Evolutionary conservation across 2,329 filamentous ascomycete genomes (phyloP), one percentile per base, ranked within the genome.

Genomic region (Diaporthe humulicola): DNA sequence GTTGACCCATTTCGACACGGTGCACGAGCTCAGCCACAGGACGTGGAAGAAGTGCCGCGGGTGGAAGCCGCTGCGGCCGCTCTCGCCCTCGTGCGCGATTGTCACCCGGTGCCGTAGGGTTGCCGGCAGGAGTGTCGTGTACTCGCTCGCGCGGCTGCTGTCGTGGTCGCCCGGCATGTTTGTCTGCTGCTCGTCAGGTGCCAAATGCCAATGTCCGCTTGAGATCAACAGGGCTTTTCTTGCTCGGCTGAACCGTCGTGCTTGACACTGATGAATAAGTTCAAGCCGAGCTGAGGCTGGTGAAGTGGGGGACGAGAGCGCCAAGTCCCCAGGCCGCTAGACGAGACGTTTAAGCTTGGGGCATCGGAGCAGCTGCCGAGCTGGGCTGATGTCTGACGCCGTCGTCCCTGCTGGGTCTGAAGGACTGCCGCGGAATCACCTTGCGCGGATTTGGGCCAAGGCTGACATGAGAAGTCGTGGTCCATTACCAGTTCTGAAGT

Each of bases 1-100:
- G 80, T 95, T 95, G 79, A 93, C 91, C 67, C 88, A 81, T 81
- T 88, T 89, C 14, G 93, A 94, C 12, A 91, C 84, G 40, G 85
- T 88, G 80, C 90, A 93, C 40, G 90, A 90, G 60, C 93, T 94
- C 69, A 84, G 86, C 84, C 90, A 92, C 81, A 88, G 88, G 71
- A 95, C 92, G 77, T 84, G 86, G 42, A 94, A 78, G 80, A 95
- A 94, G 54, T 60, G 60, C 69, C 90, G 87, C 56, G 88, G 70
- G 0, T 92, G 88, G 75, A 95, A 81, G 64, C 93, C 93, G 6
- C 81, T 85, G 52, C 93, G 89, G 45, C 93, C 93, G 81, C 92
- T 94, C 83, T 95, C 93, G 76, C 93, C 93, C 10, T 80, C 80
- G 17, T 79, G 72, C 74, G 81, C 83, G 69, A 86, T 79, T 4